Evolutionary conservation across 192 early-diverging fungal genomes (phyloP).

Genomic region (Coemansia sp.): DNA sequence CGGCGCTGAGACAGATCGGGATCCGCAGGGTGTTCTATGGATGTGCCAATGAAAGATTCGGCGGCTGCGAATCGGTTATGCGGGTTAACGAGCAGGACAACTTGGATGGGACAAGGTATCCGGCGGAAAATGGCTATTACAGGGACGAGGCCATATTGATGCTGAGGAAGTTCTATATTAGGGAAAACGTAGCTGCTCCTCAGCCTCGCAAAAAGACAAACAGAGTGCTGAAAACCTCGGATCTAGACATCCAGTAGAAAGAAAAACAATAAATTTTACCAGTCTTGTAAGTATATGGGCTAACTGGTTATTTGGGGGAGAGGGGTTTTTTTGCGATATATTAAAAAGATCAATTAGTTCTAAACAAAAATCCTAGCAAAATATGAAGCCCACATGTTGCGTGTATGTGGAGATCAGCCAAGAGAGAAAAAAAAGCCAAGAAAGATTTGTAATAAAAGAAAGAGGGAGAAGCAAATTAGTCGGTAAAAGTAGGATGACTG

Average conservation of each 20-base stretch:
- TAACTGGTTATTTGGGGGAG: too few species aligned
- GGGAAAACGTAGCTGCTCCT: conserved; percentile 84
- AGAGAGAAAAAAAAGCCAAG: too few species aligned
- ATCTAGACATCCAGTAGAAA: conserved; percentile 9
- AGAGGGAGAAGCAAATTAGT: too few species aligned
- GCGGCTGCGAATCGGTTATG: conserved; percentile 92
- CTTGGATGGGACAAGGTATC: conserved; percentile 53
- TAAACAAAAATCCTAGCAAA: conserved; percentile 6
- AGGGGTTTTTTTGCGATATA: too few species aligned
- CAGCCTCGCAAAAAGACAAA: conserved; percentile 83
- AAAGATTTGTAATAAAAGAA: too few species aligned
- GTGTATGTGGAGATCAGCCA: too few species aligned
- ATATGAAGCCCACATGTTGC: neutral
- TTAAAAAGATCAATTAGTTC: neutral
- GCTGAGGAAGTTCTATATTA: conserved; percentile 87
- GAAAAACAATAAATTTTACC: too few species aligned
- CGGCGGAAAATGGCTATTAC: conserved; percentile 65
- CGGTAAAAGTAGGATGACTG: too few species aligned
- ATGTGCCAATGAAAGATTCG: conserved; percentile 92
- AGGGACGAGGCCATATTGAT: conserved; percentile 82
- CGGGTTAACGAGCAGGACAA: conserved; percentile 58
- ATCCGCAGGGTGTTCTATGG: conserved; percentile 90
- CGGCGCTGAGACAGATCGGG: conserved; percentile 76
- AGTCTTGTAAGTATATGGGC: too few species aligned
- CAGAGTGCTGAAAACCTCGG: conserved; percentile 72